Evolutionary conservation across 176 grass and related monocot genomes (phyloP), one percentile per base, ranked within the genome.

Genomic region (Aegilops sharonensis): DNA sequence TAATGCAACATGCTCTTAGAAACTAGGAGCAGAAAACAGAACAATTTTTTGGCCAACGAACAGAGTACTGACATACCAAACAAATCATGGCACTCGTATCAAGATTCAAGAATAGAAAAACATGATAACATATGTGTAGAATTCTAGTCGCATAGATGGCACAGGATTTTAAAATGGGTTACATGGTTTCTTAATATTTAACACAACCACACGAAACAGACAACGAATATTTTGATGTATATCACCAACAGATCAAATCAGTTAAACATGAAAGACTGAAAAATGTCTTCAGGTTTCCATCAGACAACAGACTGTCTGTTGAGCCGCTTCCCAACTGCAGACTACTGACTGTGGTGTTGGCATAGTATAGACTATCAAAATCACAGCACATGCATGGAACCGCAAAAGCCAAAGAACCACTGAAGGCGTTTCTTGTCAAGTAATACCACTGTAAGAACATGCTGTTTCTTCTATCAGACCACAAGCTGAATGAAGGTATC

Each of bases 401-500:
- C 18, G 20, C 60, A 84, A 47, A 76, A 60, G 20, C 43, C 20
- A 61, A 12, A n/a, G 27, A 59, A 13, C 36, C 47, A 35, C 20
- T 78, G 48, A 27, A 83, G 9, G 75, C 57, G 73, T 50, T 48
- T 17, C 3, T 81, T 43, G n/a, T 84, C 60, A 43, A 69, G 82
- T 62, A 29, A 21, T 36, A 77, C 29, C n/a, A 31, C 20, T 52
- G 61, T 50, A 62, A 47, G 4, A 86, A 14, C 3, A 77, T 73
- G 8, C 17, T 34, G n/a, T 54, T 45, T 77, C 68, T 91, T 80
- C 63, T 75, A 79, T 78, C 69, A 64, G 61, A 77, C 11, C 50
- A 85, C 13, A 84, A 43, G 56, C 63, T 63, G 81, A 88, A 71
- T 25, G 72, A 77, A 84, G 78, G 78, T 52, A 71, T 8, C 73